Evolutionary conservation across 2,329 filamentous ascomycete genomes (phyloP).

Genomic region (Colletotrichum viniferum): DNA sequence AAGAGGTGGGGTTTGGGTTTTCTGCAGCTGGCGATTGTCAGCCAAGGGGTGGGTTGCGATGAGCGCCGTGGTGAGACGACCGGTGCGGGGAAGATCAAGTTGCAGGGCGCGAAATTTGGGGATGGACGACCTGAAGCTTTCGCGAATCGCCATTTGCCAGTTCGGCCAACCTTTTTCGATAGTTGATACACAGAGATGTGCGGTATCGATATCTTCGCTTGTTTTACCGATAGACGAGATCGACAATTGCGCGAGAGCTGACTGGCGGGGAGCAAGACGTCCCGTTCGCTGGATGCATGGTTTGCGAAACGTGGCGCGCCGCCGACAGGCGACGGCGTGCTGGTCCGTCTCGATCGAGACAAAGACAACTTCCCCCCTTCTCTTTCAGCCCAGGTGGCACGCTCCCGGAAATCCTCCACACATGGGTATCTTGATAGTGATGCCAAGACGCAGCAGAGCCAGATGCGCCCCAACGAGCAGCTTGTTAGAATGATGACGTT

Average conservation of each 20-base stretch:
- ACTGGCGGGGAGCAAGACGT: neutral
- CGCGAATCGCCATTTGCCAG: neutral
- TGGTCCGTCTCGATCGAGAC: neutral
- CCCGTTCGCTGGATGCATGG: neutral
- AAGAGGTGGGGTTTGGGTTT: neutral
- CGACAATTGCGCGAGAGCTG: neutral
- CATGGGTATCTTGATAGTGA: neutral
- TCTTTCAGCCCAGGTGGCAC: neutral
- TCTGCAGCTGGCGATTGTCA: neutral
- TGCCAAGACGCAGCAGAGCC: neutral
- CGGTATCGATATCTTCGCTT: neutral
- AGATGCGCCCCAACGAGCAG: neutral
- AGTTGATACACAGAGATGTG: neutral
- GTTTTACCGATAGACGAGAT: conserved; percentile 6
- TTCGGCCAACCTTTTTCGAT: neutral
- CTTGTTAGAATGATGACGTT: conserved; percentile 4
- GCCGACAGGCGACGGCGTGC: neutral
- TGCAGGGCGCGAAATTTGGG: neutral
- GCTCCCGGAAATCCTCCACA: neutral
- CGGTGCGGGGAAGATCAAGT: conserved; percentile 9
- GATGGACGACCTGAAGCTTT: neutral
- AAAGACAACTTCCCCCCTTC: neutral
- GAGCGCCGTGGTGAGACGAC: conserved; percentile 1
- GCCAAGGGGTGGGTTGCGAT: neutral
- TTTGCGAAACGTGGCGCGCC: neutral